Base-by-base conservation (phyloP, 1,139 yeast genomes). In the Petasospora fabianii region DNA sequence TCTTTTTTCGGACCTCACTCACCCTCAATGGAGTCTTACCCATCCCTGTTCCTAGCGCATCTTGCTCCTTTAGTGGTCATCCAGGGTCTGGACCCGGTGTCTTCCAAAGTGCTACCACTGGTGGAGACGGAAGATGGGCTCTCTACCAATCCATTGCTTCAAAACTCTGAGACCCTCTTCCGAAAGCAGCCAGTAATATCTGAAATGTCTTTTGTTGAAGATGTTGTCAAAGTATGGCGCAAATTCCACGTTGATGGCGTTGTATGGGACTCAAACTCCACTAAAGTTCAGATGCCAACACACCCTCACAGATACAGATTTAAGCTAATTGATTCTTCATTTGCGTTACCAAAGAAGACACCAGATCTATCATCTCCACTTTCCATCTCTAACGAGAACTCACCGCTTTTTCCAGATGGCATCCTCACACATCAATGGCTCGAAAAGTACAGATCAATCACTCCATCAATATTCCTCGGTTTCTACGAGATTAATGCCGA, bases 351-450 rank as follows among this genome's bases (percentile, higher is more conserved):
- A 1, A 32, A 27, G 12, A 14, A 43, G 16, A 30, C 20, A 5
- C 37, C 17, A 13, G 43, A 39, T 26, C 50, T 34, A 8, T 42
- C 34, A 1, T 35, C 43, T 6, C 30, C 44, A 6, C 51, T 64
- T 37, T 64, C 60, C 5, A 22, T 31, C 6, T n/a, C 10, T 1
- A 15, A 12, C 6, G 42, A 39, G 15, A 30, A 27, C 2, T 41
- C 46, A 1, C 42, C 42, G 1, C 24, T 30, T 3, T 29, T 32
- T 17, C 41, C 42, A 38, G 73, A 75, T 1, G 68, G 71, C 19
- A 52, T 74, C 1, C 48, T 75, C 19, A 61, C 71, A 0, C 47
- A 51, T 1, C 60, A 67, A 19, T 77, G 83, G 84, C 44, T 75
- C 10, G 64, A 66, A 27, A 77, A 75, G 51, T 73, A 76, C 49